These are phyloP conservation scores for Diaporthe humulicola DNA, from an alignment of 2,329 filamentous ascomycete species.

Conservation along the genomic window DNA sequence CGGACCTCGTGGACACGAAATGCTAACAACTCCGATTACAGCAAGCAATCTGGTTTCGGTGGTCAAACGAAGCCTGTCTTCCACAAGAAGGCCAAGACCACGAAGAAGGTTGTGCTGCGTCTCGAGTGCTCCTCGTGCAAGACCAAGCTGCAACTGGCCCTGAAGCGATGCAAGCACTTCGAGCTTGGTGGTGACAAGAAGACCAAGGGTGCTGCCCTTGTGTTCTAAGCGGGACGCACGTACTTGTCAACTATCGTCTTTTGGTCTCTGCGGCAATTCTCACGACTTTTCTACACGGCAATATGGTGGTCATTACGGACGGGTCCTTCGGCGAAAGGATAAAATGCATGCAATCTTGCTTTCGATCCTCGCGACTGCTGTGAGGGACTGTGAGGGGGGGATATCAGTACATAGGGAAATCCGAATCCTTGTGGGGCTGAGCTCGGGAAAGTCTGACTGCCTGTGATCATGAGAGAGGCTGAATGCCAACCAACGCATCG, in stretches of 20 bases:
- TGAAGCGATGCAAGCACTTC: slow-evolving; percentile 99
- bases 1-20: neutral
- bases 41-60: slow-evolving; percentile 82
- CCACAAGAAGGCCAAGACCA: slow-evolving; percentile 99
- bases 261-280: slow-evolving; percentile 40
- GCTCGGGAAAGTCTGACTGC: slow-evolving; percentile 27
- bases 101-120: slow-evolving; percentile 99
- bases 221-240: slow-evolving; percentile 82
- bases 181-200: slow-evolving; percentile 99
- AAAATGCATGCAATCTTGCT: slow-evolving; percentile 41
- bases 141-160: slow-evolving; percentile 95
- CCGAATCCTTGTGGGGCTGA: slow-evolving; percentile 39
- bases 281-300: slow-evolving; percentile 41
- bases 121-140: slow-evolving; percentile 98
- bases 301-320: slow-evolving; percentile 41
- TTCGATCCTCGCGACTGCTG: slow-evolving; percentile 40
- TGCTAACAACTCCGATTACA: slow-evolving; percentile 33
- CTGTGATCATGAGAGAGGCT: slow-evolving; percentile 34
- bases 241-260: slow-evolving; percentile 39
- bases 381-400: slow-evolving; percentile 37
- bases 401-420: slow-evolving; percentile 39
- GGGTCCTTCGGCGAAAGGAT: slow-evolving; percentile 41
- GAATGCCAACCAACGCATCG: slow-evolving; percentile 26
- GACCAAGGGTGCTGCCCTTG: slow-evolving; percentile 99
- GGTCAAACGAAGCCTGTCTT: slow-evolving; percentile 99